These are phyloP conservation scores for Scenedesmus sp. DNA, from an alignment of 163 green algal species.

Conservation along the genomic window DNA sequence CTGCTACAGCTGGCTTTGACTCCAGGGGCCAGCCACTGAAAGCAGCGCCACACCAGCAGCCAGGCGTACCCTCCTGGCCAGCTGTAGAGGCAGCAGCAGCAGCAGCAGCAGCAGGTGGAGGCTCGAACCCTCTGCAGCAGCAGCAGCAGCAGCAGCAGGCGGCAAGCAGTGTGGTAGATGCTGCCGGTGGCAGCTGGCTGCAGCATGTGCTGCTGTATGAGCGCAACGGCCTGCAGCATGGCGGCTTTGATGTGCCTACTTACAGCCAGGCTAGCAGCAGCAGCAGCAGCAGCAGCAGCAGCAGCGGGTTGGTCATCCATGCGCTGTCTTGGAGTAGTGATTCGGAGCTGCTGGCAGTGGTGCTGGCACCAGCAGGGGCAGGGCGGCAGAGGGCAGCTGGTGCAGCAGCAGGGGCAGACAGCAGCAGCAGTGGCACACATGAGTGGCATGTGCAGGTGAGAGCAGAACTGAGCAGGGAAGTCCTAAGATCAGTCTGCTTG, in stretches of 20 bases:
- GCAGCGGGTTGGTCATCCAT: constrained; percentile 22
- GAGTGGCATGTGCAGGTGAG: constrained; percentile 38
- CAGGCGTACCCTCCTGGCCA: neutral
- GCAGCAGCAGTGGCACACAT: constrained; percentile 35
- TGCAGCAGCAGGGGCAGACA: neutral
- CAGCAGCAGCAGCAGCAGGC: constrained; percentile 34
- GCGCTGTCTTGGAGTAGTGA: constrained; percentile 80
- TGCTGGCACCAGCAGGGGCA: constrained; percentile 55
- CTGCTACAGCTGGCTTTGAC: neutral
- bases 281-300: constrained; percentile 2
- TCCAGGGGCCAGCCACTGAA: neutral
- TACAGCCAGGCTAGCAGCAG: constrained; percentile 18
- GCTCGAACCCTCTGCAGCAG: neutral
- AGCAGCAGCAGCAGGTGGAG: constrained; percentile 18
- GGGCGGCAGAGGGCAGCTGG: constrained; percentile 28
- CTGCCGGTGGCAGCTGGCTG: constrained; percentile 13
- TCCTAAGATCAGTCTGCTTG: too few relatives aligned
- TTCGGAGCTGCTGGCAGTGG: constrained; percentile 86
- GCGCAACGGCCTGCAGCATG: constrained; percentile 89
- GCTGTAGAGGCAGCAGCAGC: constrained; percentile 11
- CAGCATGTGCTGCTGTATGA: constrained; percentile 86
- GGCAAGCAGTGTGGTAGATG: neutral
- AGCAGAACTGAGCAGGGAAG: too few relatives aligned
- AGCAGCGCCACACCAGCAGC: constrained; percentile 30
- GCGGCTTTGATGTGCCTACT: constrained; percentile 79